Conservation (phyloP, 805 yeast genomes). For the Kuraishia borneana region DNA sequence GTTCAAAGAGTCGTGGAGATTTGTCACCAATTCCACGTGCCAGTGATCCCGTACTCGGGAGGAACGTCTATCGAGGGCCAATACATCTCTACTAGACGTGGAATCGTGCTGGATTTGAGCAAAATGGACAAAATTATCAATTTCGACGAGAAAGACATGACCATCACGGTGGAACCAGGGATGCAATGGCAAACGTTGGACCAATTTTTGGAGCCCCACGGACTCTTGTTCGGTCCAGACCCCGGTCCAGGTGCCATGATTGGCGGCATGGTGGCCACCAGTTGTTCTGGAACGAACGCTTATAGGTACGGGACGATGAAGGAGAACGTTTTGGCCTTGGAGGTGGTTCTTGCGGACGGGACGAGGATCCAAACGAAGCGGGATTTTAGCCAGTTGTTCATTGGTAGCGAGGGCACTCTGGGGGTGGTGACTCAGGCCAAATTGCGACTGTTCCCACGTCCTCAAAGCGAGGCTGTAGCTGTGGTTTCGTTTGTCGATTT, state of each 20-base stretch:
- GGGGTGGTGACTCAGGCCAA: conserved; percentile 79
- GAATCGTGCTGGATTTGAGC: conserved; percentile 49
- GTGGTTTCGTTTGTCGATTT: conserved; percentile 59
- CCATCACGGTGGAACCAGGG: conserved; percentile 66
- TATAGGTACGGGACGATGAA: conserved; percentile 76
- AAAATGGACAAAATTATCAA: conserved; percentile 46
- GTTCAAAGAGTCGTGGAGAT: conserved; percentile 53
- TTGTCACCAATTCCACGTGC: conserved; percentile 49
- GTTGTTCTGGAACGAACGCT: conserved; percentile 76
- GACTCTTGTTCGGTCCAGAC: conserved; percentile 63
- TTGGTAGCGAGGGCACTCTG: conserved; percentile 73
- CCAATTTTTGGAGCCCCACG: conserved; percentile 33
- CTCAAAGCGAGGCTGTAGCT: conserved; percentile 54
- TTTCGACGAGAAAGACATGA: conserved; percentile 54
- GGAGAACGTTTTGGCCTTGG: conserved; percentile 56
- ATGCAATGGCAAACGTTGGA: conserved; percentile 69
- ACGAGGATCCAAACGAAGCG: conserved; percentile 73
- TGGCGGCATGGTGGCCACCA: conserved; percentile 70
- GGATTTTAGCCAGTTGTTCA: conserved; percentile 58
- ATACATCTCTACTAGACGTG: conserved; percentile 56
- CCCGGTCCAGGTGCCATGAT: conserved; percentile 74
- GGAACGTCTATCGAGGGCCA: conserved; percentile 82
- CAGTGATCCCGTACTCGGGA: conserved; percentile 71
- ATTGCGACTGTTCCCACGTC: conserved; percentile 53
- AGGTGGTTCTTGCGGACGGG: conserved; percentile 75